These are phyloP conservation scores for Achaetomiella virescens DNA, from an alignment of 495 filamentous ascomycete species.

Conservation along the genomic window DNA sequence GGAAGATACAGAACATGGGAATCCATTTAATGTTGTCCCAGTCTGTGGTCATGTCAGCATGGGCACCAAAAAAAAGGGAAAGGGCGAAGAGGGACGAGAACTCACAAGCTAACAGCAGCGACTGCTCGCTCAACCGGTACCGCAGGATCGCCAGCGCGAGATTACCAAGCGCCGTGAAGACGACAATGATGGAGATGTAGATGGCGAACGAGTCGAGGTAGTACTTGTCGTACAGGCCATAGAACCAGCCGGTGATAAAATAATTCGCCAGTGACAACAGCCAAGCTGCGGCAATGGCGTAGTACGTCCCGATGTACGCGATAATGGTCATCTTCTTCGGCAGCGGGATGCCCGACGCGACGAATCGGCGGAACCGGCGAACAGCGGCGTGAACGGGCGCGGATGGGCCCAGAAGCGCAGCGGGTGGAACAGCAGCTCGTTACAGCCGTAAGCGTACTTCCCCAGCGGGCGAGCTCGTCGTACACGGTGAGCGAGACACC, in stretches of 20 bases:
- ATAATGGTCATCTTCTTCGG: constrained; percentile 75
- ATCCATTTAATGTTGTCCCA: constrained; percentile 70
- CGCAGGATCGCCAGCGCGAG: constrained; percentile 61
- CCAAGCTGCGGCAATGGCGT: constrained; percentile 74
- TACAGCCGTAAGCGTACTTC: constrained; percentile 82
- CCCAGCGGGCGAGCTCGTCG: constrained; percentile 76
- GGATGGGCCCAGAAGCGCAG: constrained; percentile 55
- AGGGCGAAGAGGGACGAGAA: not conserved
- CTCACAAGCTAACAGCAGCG: constrained; percentile 30
- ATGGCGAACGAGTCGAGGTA: constrained; percentile 69
- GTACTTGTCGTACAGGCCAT: constrained; percentile 65
- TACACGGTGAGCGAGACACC: constrained; percentile 81
- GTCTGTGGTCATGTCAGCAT: not conserved
- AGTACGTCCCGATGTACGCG: constrained; percentile 81
- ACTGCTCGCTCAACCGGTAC: constrained; percentile 55
- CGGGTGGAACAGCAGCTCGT: constrained; percentile 74
- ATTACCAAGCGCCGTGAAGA: constrained; percentile 64
- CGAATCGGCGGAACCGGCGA: constrained; percentile 62
- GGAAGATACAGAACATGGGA: constrained; percentile 60
- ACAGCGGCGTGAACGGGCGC: constrained; percentile 71
- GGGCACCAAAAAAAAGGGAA: not conserved
- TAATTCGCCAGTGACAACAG: constrained; percentile 71
- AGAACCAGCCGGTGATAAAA: constrained; percentile 71
- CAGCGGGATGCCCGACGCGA: constrained; percentile 64
- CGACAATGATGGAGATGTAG: constrained; percentile 66